Conservation (phyloP, 2,329 filamentous ascomycete species). For the Stachybotrys elegans region DNA sequence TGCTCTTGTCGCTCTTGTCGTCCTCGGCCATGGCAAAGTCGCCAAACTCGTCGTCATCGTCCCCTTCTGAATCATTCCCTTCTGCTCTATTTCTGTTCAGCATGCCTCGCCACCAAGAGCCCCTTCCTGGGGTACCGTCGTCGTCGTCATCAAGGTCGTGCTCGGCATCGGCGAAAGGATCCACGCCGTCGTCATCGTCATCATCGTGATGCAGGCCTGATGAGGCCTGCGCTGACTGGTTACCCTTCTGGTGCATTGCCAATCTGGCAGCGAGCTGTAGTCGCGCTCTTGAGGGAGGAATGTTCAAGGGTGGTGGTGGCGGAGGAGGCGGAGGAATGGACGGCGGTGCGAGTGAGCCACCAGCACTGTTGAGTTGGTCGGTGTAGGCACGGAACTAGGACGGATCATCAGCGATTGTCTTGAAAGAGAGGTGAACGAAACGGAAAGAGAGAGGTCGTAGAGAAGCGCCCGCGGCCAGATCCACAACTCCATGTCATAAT, state of each 20-base stretch:
- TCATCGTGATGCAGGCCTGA: constrained; percentile 32
- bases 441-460: constrained; percentile 9
- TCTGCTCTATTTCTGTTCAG: constrained; percentile 35
- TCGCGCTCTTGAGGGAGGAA: constrained; percentile 80
- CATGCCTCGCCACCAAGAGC: constrained; percentile 45
- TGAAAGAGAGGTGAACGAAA: constrained; percentile 14
- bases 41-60: constrained; percentile 62
- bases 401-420: constrained; percentile 15
- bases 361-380: constrained; percentile 45
- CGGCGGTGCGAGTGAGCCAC: constrained; percentile 47
- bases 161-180: constrained; percentile 45
- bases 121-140: constrained; percentile 31
- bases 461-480: too few species aligned
- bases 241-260: constrained; percentile 66
- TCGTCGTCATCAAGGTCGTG: constrained; percentile 49
- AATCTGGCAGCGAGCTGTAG: constrained; percentile 86
- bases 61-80: constrained; percentile 45
- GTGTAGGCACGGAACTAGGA: constrained; percentile 55
- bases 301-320: constrained; percentile 76
- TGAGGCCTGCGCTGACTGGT: constrained; percentile 40
- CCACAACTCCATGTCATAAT: too few species aligned
- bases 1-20: constrained; percentile 19
- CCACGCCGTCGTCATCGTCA: constrained; percentile 31
- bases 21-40: constrained; percentile 64
- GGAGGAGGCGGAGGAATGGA: constrained; percentile 55